Evolutionary conservation across 2,329 filamentous ascomycete species (phyloP).

Genomic region (Alternaria conjuncta): DNA sequence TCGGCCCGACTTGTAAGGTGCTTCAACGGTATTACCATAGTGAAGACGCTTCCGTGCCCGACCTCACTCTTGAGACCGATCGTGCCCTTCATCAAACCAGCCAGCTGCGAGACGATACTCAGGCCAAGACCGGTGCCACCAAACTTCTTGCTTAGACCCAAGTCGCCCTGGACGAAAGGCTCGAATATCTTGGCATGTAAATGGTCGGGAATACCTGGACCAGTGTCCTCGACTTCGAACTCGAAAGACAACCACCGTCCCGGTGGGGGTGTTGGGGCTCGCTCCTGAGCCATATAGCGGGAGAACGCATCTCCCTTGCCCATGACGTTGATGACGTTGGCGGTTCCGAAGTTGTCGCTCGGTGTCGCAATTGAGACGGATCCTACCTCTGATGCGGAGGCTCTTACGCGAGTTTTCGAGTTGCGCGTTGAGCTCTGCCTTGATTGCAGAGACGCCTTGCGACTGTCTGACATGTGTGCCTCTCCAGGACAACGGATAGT

Average conservation of each 20-base stretch:
- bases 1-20: constrained; percentile 73
- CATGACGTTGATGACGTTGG: constrained; percentile 53
- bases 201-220: constrained; percentile 80
- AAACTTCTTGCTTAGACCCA: constrained; percentile 86
- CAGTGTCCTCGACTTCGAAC: constrained; percentile 87
- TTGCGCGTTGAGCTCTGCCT: constrained; percentile 48
- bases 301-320: constrained; percentile 48
- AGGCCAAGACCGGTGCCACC: constrained; percentile 87
- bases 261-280: constrained; percentile 57
- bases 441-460: constrained; percentile 56
- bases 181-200: constrained; percentile 88
- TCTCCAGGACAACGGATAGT: constrained; percentile 77
- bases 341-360: constrained; percentile 45
- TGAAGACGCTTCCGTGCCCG: constrained; percentile 80
- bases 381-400: constrained; percentile 41
- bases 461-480: constrained; percentile 50
- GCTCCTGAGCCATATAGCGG: constrained; percentile 46
- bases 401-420: constrained; percentile 38
- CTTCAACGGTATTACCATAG: constrained; percentile 79
- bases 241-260: constrained; percentile 77
- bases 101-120: constrained; percentile 88
- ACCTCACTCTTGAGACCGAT: constrained; percentile 75
- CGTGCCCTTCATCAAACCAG: constrained; percentile 79
- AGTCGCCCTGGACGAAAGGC: constrained; percentile 91
- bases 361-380: constrained; percentile 36